Evolutionary conservation across 73 alveolate species (phyloP).

Genomic region (Paramecium pentaurelia): DNA sequence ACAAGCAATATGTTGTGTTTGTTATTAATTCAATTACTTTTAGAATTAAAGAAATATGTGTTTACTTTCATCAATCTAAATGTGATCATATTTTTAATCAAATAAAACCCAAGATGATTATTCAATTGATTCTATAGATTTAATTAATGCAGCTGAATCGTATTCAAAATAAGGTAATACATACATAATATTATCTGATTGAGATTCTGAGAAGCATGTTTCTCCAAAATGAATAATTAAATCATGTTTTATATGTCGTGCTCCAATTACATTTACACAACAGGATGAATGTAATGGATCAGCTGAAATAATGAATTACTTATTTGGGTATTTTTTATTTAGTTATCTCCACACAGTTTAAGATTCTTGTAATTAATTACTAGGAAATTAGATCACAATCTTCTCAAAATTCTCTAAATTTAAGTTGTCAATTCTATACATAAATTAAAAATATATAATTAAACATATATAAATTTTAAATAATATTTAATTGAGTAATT

Average conservation of each 20-base stretch:
- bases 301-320: neutral
- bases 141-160: neutral
- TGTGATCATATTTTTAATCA: neutral
- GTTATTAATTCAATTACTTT: neutral
- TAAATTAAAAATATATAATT: neutral
- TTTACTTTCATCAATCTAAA: neutral
- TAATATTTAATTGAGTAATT: neutral
- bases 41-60: neutral
- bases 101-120: neutral
- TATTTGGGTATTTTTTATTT: neutral
- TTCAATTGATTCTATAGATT: neutral
- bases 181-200: neutral
- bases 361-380: neutral
- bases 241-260: constrained; percentile 35
- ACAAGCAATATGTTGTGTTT: neutral
- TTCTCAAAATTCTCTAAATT: neutral
- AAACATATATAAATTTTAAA: neutral
- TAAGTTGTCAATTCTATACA: neutral
- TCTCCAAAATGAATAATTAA: constrained; percentile 55
- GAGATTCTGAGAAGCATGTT: constrained; percentile 42
- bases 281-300: constrained; percentile 52
- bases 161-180: constrained; percentile 11
- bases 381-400: neutral
- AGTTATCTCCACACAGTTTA: neutral
- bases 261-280: constrained; percentile 55